Conservation (phyloP, 768 basidiomycete species). For the Serendipita sp. region DNA sequence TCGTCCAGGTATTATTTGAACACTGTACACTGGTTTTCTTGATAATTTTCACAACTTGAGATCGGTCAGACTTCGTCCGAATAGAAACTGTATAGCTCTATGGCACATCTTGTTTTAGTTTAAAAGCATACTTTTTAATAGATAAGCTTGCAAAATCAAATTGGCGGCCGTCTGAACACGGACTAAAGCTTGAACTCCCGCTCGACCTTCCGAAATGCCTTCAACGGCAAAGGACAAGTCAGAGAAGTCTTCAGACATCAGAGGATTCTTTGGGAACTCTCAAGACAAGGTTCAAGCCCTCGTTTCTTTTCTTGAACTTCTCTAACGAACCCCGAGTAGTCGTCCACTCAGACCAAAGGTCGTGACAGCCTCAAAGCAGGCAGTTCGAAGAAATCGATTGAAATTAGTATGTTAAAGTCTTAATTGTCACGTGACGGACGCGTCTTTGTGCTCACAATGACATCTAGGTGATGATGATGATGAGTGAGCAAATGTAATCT, state of each 20-base stretch:
- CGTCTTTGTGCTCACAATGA: background rate
- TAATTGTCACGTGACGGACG: background rate
- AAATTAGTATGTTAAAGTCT: background rate
- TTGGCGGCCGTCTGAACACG: no score
- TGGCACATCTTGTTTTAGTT: no score
- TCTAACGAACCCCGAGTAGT: background rate
- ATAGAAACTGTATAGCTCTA: no score
- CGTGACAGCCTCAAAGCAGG: background rate
- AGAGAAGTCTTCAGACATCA: background rate
- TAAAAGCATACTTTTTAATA: no score
- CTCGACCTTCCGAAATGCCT: background rate
- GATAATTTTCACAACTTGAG: no score
- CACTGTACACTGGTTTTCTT: no score
- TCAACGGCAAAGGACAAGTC: background rate
- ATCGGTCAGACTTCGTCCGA: no score
- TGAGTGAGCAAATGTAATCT: background rate
- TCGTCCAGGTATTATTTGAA: background rate
- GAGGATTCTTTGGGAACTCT: background rate
- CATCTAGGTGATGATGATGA: background rate
- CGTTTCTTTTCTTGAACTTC: background rate
- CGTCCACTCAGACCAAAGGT: background rate
- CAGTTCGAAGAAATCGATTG: background rate
- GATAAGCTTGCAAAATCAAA: no score
- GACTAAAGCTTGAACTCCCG: background rate
- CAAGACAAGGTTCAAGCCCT: background rate